Evolutionary conservation across 768 basidiomycete species (phyloP).

Genomic region (Calvatia gigantea): DNA sequence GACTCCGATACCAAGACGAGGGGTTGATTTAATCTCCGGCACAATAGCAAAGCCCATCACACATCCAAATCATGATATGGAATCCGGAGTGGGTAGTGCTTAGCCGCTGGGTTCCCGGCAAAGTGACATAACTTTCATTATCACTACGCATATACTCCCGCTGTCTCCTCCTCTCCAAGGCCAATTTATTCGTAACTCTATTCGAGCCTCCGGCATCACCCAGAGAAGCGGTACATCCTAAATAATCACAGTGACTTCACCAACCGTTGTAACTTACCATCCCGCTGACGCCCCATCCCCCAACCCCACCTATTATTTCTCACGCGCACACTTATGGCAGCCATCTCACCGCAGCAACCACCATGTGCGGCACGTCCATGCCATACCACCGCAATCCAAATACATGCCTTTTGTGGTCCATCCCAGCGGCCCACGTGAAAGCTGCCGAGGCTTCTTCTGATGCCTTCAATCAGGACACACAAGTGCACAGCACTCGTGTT

Average conservation of each 20-base stretch:
- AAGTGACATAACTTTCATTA: not conserved
- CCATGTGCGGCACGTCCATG: constrained; percentile 7
- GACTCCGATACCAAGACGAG: not conserved
- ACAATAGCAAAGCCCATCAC: not conserved
- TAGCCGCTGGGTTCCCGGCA: not conserved
- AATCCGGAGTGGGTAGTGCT: not conserved
- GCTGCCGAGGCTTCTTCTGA: not conserved
- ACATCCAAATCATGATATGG: not conserved
- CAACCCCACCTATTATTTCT: constrained; percentile 5
- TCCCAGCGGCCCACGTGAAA: constrained; percentile 1
- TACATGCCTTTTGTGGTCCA: too few species aligned
- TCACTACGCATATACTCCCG: not conserved
- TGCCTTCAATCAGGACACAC: not conserved
- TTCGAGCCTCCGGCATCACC: constrained; percentile 6
- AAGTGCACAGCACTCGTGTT: not conserved
- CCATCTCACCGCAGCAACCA: constrained; percentile 8
- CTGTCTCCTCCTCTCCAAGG: not conserved
- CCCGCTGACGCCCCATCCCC: not conserved
- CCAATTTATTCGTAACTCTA: not conserved
- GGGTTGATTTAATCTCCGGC: constrained; percentile 9
- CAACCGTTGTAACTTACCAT: constrained; percentile 3
- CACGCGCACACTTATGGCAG: constrained; percentile 7
- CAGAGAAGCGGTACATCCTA: not conserved
- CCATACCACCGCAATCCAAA: too few species aligned
- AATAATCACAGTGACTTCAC: not conserved